These are phyloP conservation scores for Mucor saturninus DNA, from an alignment of 371 early-diverging fungal species.

Conservation along the genomic window DNA sequence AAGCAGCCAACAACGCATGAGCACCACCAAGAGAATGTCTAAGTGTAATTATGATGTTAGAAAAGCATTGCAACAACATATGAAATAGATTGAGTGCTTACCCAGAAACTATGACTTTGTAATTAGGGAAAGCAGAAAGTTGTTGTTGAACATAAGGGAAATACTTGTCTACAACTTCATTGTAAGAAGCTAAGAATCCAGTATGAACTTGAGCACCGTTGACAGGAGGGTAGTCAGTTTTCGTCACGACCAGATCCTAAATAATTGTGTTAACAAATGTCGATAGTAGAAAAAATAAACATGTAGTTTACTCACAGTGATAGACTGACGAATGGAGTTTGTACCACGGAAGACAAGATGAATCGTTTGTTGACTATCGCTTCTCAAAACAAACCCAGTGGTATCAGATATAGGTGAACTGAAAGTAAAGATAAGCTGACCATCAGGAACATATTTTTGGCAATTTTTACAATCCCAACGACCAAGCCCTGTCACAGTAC, in stretches of 20 bases:
- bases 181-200: constrained; percentile 25
- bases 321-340: constrained; percentile 17
- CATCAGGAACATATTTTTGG: constrained; percentile 20
- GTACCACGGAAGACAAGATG: constrained; percentile 35
- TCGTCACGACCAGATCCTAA: constrained; percentile 17
- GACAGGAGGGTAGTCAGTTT: constrained; percentile 21
- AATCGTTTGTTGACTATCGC: constrained; percentile 18
- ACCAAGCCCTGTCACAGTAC: constrained; percentile 18
- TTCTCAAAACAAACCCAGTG: constrained; percentile 30
- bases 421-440: constrained; percentile 27
- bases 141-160: constrained; percentile 19
- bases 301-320: constrained; percentile 15
- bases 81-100: not conserved
- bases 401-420: constrained; percentile 16
- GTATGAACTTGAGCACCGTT: constrained; percentile 29
- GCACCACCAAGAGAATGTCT: constrained; percentile 37
- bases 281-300: not conserved
- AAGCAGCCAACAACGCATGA: constrained; percentile 26
- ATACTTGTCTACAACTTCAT: constrained; percentile 10
- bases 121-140: constrained; percentile 18
- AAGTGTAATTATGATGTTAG: not conserved
- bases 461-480: constrained; percentile 31
- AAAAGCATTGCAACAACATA: too few species aligned
- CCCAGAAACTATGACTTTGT: constrained; percentile 21
- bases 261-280: not conserved